Percentiles rank a stretch among this genome's conserved stretches.
These are phyloP conservation scores for Isoetes taiwanensis DNA, from an alignment of 75 land plant genomes.

Conservation along the genomic window DNA sequence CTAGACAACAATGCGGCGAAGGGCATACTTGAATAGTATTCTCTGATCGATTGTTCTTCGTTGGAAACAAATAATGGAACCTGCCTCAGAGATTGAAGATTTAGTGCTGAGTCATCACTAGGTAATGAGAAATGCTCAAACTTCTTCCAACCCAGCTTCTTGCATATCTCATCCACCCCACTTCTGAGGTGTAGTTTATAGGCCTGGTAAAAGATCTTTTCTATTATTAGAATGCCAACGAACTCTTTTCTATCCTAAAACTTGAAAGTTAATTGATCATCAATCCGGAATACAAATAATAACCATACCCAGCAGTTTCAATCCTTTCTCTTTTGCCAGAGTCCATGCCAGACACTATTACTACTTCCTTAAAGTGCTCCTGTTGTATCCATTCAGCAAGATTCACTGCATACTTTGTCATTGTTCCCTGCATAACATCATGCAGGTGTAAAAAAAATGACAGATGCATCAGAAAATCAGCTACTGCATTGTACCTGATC, in stretches of 20 bases:
- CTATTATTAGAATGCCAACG: no score
- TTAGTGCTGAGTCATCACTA: slow-evolving; percentile 43
- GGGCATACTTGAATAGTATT: slow-evolving; percentile 75
- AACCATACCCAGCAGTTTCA: slow-evolving; percentile 41
- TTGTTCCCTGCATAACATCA: slow-evolving; percentile 75
- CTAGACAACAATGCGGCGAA: slow-evolving; percentile 79
- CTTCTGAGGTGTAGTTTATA: no score
- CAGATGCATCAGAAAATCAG: no score
- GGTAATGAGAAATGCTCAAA: slow-evolving; percentile 46
- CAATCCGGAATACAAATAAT: not conserved
- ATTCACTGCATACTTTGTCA: slow-evolving; percentile 68
- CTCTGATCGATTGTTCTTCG: slow-evolving; percentile 44
- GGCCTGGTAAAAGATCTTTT: no score
- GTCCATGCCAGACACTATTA: slow-evolving; percentile 78
- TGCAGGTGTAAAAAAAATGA: no score
- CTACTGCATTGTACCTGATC: no score
- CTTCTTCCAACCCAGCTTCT: slow-evolving; percentile 65
- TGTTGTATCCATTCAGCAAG: slow-evolving; percentile 52
- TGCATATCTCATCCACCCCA: slow-evolving; percentile 61
- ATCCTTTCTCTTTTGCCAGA: slow-evolving; percentile 57
- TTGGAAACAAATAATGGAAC: no score
- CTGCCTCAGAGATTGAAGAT: slow-evolving; percentile 30
- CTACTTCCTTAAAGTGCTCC: slow-evolving; percentile 53
- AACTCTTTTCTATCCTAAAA: no score
- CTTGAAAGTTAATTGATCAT: not conserved